Conservation (phyloP, 805 yeast genomes). For the Candida quercuum region DNA sequence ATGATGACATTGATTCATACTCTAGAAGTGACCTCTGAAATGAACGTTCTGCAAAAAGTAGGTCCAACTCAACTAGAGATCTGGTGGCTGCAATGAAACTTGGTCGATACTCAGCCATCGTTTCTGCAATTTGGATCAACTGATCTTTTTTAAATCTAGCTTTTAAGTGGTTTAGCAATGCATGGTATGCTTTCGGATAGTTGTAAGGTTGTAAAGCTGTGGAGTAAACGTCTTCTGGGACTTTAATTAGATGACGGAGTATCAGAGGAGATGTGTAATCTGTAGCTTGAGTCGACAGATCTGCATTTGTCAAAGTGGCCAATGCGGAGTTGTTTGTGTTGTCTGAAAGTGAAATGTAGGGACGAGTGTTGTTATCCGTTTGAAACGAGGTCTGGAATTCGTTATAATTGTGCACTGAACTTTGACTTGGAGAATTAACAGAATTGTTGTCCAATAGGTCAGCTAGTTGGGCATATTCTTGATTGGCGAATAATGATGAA, state of each 20-base stretch:
- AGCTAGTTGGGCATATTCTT: constrained; percentile 36
- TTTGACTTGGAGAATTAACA: constrained; percentile 18
- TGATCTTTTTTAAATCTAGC: constrained; percentile 65
- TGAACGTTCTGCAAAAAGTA: constrained; percentile 55
- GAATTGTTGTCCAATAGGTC: constrained; percentile 28
- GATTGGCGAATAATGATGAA: constrained; percentile 32
- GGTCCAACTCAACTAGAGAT: constrained; percentile 64
- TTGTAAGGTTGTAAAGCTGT: constrained; percentile 74
- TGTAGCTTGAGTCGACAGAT: constrained; percentile 9
- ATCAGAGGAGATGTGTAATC: constrained; percentile 54
- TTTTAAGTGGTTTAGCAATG: constrained; percentile 68
- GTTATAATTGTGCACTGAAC: constrained; percentile 16
- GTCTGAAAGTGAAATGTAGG: constrained; percentile 23
- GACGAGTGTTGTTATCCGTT: constrained; percentile 23
- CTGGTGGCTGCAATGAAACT: constrained; percentile 74
- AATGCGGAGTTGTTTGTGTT: constrained; percentile 15
- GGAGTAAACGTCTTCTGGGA: constrained; percentile 80
- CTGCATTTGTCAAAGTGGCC: constrained; percentile 6
- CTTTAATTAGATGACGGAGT: constrained; percentile 50
- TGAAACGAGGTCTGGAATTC: constrained; percentile 25
- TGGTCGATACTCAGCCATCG: constrained; percentile 56
- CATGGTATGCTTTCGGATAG: constrained; percentile 93
- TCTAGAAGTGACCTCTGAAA: constrained; percentile 55
- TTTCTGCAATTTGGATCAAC: constrained; percentile 51
- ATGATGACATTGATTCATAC: constrained; percentile 40